A percentile compares a stretch with the other conserved stretches of the same genome.
Evolutionary conservation across 2,329 filamentous ascomycete species (phyloP).

Genomic region (Monosporascus cannonballus): DNA sequence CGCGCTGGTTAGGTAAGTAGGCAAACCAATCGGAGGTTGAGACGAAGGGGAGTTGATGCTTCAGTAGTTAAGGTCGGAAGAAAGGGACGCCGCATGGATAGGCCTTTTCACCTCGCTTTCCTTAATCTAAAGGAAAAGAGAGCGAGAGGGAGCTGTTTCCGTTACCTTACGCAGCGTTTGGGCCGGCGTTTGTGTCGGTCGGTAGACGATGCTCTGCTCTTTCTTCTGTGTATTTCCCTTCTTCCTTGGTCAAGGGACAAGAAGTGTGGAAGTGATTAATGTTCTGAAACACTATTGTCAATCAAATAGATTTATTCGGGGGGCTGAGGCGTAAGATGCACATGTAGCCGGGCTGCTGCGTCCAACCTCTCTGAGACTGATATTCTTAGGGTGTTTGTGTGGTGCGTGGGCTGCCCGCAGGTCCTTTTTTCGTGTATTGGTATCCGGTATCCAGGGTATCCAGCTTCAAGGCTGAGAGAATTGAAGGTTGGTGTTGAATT

Average conservation of each 20-base stretch:
- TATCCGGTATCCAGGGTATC: too few species aligned
- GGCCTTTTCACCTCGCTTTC: not conserved
- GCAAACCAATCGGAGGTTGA: not conserved
- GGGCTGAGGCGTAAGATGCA: conserved; percentile 3
- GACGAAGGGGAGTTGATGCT: not conserved
- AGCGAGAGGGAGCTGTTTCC: not conserved
- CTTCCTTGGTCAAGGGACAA: not conserved
- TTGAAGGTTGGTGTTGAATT: too few species aligned
- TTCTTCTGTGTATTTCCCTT: not conserved
- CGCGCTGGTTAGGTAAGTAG: not conserved
- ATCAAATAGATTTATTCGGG: not conserved
- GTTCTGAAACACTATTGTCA: conserved; percentile 5
- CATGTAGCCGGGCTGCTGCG: not conserved
- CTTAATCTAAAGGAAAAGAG: not conserved
- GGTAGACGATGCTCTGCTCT: not conserved
- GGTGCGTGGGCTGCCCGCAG: not conserved
- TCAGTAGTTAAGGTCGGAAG: not conserved
- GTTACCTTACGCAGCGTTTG: not conserved
- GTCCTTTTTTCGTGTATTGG: too few species aligned
- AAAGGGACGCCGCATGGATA: not conserved
- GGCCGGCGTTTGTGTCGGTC: not conserved
- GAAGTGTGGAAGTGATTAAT: conserved; percentile 2
- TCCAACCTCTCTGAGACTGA: not conserved
- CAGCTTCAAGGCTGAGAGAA: too few species aligned
- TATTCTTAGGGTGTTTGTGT: not conserved